Evolutionary conservation across 192 early-diverging fungal species (phyloP).

Genomic region (Coemansia sp.): DNA sequence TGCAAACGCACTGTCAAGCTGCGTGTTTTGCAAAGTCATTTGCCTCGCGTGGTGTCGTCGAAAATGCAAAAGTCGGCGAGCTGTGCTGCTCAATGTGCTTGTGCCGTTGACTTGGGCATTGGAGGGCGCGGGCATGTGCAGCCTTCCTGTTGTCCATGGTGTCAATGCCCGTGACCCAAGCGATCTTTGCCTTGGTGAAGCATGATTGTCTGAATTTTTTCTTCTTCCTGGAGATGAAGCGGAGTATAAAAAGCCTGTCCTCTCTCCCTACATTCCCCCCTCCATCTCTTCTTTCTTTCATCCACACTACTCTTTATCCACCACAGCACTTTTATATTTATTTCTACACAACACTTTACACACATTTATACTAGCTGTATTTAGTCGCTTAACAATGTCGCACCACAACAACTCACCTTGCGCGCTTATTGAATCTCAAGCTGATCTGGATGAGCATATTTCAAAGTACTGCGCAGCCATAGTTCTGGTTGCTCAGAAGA

Average conservation of each 20-base stretch:
- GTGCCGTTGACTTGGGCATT: background rate
- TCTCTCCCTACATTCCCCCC: no score
- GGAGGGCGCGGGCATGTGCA: background rate
- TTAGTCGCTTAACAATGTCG: background rate
- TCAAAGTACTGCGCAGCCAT: background rate
- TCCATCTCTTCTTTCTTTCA: background rate
- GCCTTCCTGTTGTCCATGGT: background rate
- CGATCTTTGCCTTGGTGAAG: background rate
- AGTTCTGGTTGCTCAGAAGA: background rate
- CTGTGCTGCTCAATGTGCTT: background rate
- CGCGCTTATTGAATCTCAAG: background rate
- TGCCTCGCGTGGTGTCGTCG: background rate
- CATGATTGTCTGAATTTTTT: background rate
- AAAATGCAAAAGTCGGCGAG: background rate
- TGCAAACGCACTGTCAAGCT: background rate
- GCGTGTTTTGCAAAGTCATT: background rate
- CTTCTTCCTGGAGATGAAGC: background rate
- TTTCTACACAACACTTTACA: background rate
- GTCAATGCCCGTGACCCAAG: background rate
- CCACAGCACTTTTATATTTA: background rate
- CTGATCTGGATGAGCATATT: background rate
- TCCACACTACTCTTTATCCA: no score
- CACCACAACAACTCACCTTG: background rate
- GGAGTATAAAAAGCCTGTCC: background rate
- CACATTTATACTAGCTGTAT: background rate